These are phyloP conservation scores for Hamamelis virginiana DNA, from an alignment of 164 flowering plant species.

Conservation along the genomic window DNA sequence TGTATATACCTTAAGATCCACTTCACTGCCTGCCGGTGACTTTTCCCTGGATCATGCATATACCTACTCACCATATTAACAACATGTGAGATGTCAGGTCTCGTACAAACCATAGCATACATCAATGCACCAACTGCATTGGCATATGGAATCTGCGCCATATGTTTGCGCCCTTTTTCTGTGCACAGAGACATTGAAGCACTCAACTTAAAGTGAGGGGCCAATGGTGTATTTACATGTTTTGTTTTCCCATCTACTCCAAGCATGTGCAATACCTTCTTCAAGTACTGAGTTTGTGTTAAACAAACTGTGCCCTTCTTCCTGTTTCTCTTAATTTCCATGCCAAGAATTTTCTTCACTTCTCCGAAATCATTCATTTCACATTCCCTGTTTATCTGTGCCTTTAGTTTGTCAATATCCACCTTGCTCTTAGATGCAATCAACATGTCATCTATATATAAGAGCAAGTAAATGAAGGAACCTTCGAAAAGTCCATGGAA, in stretches of 20 bases:
- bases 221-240: neutral
- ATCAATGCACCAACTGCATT: neutral
- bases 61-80: too few species aligned
- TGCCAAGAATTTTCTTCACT: too few species aligned
- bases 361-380: too few species aligned
- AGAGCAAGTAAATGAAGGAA: neutral
- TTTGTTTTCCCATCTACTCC: neutral
- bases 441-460: constrained; percentile 2
- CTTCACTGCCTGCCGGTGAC: too few species aligned
- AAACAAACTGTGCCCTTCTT: too few species aligned
- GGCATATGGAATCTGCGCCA: neutral
- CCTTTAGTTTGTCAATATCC: too few species aligned
- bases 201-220: neutral
- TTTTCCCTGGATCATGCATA: too few species aligned
- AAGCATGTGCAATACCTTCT: neutral
- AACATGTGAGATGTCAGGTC: too few species aligned
- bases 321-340: too few species aligned
- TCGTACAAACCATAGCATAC: neutral
- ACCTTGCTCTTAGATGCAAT: neutral
- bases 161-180: neutral
- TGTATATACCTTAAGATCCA: too few species aligned
- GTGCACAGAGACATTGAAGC: neutral
- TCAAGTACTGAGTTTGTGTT: neutral
- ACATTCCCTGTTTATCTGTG: too few species aligned
- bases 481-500: neutral